phyloP scores from a whole-genome alignment of 306 rosid genomes.

The Vicia faba region DNA sequence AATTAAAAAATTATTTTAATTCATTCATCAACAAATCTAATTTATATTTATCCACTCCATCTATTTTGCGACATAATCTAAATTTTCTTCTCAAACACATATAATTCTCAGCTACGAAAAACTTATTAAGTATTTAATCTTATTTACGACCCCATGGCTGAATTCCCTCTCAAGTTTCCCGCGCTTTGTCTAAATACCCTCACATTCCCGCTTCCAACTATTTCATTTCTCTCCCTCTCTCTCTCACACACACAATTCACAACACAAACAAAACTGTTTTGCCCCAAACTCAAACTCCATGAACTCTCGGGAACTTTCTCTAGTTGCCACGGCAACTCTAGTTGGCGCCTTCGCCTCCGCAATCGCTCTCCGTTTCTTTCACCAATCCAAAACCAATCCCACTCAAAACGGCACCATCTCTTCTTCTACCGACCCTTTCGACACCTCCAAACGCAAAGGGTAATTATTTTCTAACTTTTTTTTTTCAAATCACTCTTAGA shows the following conservation, averaged over 20 bases:
- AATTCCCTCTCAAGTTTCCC: constrained; percentile 30
- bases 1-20: too few relatives aligned
- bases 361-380: constrained; percentile 59
- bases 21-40: too few relatives aligned
- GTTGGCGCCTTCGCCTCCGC: constrained; percentile 76
- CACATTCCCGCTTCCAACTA: constrained; percentile 29
- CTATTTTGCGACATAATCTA: too few relatives aligned
- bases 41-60: too few relatives aligned
- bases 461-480: constrained; percentile 1
- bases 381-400: constrained; percentile 29
- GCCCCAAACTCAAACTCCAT: constrained; percentile 37
- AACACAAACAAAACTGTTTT: not conserved
- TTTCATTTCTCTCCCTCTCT: not conserved
- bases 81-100: too few relatives aligned
- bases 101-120: too few relatives aligned
- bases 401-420: constrained; percentile 45
- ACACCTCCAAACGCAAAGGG: constrained; percentile 83
- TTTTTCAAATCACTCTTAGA: not conserved
- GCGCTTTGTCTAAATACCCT: constrained; percentile 7
- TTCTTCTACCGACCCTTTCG: constrained; percentile 58
- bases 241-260: not conserved
- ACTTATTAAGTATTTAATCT: too few relatives aligned
- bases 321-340: constrained; percentile 61
- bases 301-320: constrained; percentile 65
- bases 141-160: too few relatives aligned